Base-by-base conservation (phyloP, 1,284 basidiomycete species). In the Coniophora puteana region DNA sequence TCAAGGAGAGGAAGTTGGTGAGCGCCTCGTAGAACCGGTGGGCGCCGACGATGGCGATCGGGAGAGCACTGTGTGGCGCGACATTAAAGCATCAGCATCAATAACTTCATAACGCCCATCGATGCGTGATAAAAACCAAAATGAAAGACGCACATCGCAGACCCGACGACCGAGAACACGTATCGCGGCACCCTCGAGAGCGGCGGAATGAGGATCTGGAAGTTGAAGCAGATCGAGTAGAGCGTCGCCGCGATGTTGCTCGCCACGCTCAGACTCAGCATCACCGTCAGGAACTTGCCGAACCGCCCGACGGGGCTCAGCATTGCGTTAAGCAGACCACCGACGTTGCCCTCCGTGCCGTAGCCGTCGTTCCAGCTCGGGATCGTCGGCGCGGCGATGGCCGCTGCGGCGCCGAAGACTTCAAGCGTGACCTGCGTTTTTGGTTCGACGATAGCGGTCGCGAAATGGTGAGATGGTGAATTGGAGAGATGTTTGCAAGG, bases 281-380 rank as follows among this genome's bases (percentile, higher is more conserved):
- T 65, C n/a, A 94, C 88, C 11, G 87, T 89, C 41, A 95, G 69
- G 67, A 96, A 91, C 56, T 89, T 85, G 3, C 90, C 89, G 56
- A 93, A 93, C 27, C 81, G 78, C 18, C 78, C 78, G 0, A 70
- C 69, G 1, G 85, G 84, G 6, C 67, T 67, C 1, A 91, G 72
- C 72, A 94, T 83, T 3, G 86, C 79, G 45, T 78, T 76, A 11
- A 95, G 60, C 8, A 95, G 74, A 4, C 88, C 85, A 13, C 80
- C 89, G 35, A 82, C 74, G 43, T 87, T 81, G 16, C 71, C 56
- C 6, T 72, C 75, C 4, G 71, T 61, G 1, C 65, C 69, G 45
- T 87, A 86, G 1, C 73, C 82, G 3, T 63, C 63, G 5, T 68
- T 68, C 92, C 92, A 95, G 1, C 63, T 61, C 1, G 80, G 78